Evolutionary conservation across 2,329 filamentous ascomycete species (phyloP).

Genomic region (Monosporascus ibericus): DNA sequence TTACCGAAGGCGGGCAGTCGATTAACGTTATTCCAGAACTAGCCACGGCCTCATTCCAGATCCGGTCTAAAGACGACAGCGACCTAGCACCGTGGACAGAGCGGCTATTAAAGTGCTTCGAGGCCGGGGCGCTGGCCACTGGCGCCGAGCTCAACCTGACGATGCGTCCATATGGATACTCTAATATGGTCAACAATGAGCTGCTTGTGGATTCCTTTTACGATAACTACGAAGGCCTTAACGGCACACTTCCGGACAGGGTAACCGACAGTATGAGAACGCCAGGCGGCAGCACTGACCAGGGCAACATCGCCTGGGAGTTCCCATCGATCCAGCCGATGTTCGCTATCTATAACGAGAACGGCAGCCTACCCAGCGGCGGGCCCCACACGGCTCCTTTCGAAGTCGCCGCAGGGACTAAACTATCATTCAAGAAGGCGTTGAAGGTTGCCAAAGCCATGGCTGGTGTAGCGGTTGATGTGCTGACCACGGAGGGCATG

Average conservation of each 20-base stretch:
- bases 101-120: slow-evolving; percentile 26
- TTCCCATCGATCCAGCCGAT: slow-evolving; percentile 20
- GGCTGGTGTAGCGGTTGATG: background rate
- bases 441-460: background rate
- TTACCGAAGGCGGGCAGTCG: slow-evolving; percentile 6
- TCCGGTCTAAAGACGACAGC: slow-evolving; percentile 27
- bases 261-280: slow-evolving; percentile 19
- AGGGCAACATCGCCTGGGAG: slow-evolving; percentile 24
- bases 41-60: slow-evolving; percentile 37
- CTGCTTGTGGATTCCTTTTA: slow-evolving; percentile 17
- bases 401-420: background rate
- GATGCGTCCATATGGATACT: slow-evolving; percentile 22
- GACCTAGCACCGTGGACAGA: slow-evolving; percentile 18
- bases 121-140: slow-evolving; percentile 30
- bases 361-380: slow-evolving; percentile 9
- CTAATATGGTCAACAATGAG: slow-evolving; percentile 26
- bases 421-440: background rate
- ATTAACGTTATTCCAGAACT: slow-evolving; percentile 13
- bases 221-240: slow-evolving; percentile 16
- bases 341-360: slow-evolving; percentile 20
- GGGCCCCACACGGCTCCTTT: background rate
- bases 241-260: slow-evolving; percentile 16
- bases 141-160: slow-evolving; percentile 30
- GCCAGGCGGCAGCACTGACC: slow-evolving; percentile 20
- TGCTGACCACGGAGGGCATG: background rate